Base-by-base conservation (phyloP, 495 filamentous ascomycete species). In the Neurospora sp. region DNA sequence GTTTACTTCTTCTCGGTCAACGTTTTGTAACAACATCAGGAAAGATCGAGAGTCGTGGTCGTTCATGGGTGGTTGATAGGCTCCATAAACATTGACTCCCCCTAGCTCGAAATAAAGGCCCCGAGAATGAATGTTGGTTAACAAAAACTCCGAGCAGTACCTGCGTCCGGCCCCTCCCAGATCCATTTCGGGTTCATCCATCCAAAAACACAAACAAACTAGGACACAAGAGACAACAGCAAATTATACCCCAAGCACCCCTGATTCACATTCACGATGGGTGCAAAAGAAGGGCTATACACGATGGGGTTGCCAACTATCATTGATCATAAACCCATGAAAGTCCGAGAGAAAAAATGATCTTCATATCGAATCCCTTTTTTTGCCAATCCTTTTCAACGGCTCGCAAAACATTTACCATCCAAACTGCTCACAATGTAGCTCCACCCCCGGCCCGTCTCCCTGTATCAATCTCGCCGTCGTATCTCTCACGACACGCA, bases 381-480 rank as follows among this genome's bases (percentile, higher is more conserved):
- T 35, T 18, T 65, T 8, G 9, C 7, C 27, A 37, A 8, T 37
- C 7, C 27, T 14, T 7, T 65, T 18, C 27, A 65, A 35, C 53
- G 3, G 53, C 27, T 59, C 22, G 48, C 6, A 18, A 16, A 42
- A 65, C 41, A 38, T 53, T 74, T 69, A 87, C 84, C 84, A 89
- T 5, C 84, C 86, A 77, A 89, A 89, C 78, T 87, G 82, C 76
- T 88, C 86, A 72, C 83, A 86, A 77, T 87, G 84, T 70, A 88
- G 77, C 76, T 88, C 86, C 10, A 88, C 81, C 22, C 81, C 84
- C 4, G 87, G 85, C 6, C 87, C 87, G 14, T 82, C 81, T 4
- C 83, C 76, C 0, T 77, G 78, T 9, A 89, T 88, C 73, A 82
- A 82, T 42, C 78, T 78, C 20, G 86, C 86, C n/a, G 84, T 84